phyloP scores from a whole-genome alignment of 1,284 basidiomycete species.

The Paramarasmius palmivorus region DNA sequence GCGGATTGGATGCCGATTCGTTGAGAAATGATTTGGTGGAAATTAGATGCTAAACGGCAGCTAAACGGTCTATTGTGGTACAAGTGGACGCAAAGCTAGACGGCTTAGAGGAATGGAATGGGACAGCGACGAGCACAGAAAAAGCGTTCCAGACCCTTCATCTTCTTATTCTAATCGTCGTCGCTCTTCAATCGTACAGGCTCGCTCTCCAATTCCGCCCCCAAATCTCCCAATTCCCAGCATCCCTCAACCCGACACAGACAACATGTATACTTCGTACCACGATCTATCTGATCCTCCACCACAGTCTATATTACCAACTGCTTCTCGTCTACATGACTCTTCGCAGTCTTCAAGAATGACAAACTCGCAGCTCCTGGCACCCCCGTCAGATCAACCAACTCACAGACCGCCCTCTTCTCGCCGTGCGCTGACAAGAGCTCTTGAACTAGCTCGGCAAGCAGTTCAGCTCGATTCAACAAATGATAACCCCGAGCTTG shows the following conservation, averaged over 20 bases:
- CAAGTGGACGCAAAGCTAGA: too few relatives aligned
- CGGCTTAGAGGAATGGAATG: conserved; percentile 10
- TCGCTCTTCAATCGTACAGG: conserved; percentile 64
- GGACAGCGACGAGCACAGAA: conserved; percentile 7
- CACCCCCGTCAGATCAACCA: conserved; percentile 28
- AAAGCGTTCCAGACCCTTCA: conserved; percentile 17
- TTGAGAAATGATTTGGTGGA: background rate
- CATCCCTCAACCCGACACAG: conserved; percentile 48
- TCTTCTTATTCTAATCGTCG: conserved; percentile 50
- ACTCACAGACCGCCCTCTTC: conserved; percentile 63
- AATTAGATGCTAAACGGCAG: too few relatives aligned
- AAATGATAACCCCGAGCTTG: conserved; percentile 80
- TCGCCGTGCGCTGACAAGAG: conserved; percentile 73
- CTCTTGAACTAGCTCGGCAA: conserved; percentile 80
- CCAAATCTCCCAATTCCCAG: conserved; percentile 73
- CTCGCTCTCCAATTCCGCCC: conserved; percentile 67
- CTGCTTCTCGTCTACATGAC: conserved; percentile 34
- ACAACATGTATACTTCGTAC: conserved; percentile 41
- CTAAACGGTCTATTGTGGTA: too few relatives aligned
- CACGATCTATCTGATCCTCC: conserved; percentile 62
- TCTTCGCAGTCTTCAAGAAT: conserved; percentile 40
- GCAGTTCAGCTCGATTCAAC: conserved; percentile 80
- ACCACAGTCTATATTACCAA: conserved; percentile 47
- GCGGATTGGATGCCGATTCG: background rate
- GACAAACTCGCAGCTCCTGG: conserved; percentile 32